Evolutionary conservation across 2,329 filamentous ascomycete species (phyloP).

Genomic region (Ascochyta viciae-villosae): DNA sequence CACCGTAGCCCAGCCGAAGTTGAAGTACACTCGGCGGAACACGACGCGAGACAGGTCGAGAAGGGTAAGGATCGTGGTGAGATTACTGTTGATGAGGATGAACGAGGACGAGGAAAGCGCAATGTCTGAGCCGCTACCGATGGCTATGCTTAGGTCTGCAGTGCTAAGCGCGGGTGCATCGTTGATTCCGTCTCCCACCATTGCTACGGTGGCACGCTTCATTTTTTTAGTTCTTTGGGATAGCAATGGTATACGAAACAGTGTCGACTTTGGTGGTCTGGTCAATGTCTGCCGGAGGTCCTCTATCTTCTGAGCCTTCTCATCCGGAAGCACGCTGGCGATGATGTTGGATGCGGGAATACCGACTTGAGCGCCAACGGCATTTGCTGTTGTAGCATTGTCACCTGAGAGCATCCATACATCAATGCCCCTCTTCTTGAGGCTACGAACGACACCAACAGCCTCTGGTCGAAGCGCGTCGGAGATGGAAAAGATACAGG

Average conservation of each 20-base stretch:
- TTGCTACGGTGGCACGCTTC: slow-evolving; percentile 69
- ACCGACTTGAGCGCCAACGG: slow-evolving; percentile 77
- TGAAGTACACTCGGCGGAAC: slow-evolving; percentile 80
- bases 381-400: slow-evolving; percentile 81
- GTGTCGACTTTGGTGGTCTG: slow-evolving; percentile 25
- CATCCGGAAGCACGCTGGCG: slow-evolving; percentile 82
- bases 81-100: slow-evolving; percentile 75
- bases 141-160: slow-evolving; percentile 83
- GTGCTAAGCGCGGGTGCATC: slow-evolving; percentile 81
- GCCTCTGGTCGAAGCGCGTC: slow-evolving; percentile 83
- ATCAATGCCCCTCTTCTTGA: slow-evolving; percentile 70
- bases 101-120: slow-evolving; percentile 83
- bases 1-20: slow-evolving; percentile 84
- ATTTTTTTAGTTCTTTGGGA: not conserved
- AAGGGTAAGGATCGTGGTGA: slow-evolving; percentile 74
- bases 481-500: slow-evolving; percentile 75
- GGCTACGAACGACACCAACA: slow-evolving; percentile 65
- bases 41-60: slow-evolving; percentile 74
- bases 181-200: slow-evolving; percentile 89
- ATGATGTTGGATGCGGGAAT: slow-evolving; percentile 79
- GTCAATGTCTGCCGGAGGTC: slow-evolving; percentile 50
- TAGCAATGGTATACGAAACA: slow-evolving; percentile 30
- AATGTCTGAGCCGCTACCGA: slow-evolving; percentile 82
- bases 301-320: slow-evolving; percentile 78
- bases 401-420: slow-evolving; percentile 96